These are phyloP conservation scores for Sugiyamaella marilandica DNA, from an alignment of 805 yeast species.

Conservation along the genomic window DNA sequence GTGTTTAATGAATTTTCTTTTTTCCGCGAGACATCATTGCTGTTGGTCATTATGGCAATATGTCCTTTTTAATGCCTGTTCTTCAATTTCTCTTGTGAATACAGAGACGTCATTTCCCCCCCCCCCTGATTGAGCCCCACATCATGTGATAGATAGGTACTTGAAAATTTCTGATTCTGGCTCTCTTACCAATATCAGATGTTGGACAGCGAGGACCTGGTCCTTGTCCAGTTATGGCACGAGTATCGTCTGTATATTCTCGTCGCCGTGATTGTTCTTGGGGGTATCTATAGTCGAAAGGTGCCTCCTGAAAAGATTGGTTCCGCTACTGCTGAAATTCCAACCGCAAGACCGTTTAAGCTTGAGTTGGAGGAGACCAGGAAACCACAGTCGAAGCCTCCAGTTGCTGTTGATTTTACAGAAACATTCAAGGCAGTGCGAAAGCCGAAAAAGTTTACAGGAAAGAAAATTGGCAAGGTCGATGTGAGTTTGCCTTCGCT, in stretches of 20 bases:
- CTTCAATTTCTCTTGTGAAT: no score
- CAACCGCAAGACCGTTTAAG: not conserved
- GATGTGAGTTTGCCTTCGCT: constrained; percentile 2
- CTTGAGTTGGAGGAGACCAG: not conserved
- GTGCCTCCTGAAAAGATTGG: no score
- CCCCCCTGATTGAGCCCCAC: not conserved
- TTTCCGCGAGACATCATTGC: no score
- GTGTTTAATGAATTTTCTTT: no score
- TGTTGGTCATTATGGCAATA: no score
- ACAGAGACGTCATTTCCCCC: not conserved
- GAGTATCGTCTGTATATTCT: constrained; percentile 14
- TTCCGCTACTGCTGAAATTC: not conserved
- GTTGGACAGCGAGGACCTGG: not conserved
- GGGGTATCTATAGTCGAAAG: not conserved
- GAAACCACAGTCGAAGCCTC: constrained; percentile 8
- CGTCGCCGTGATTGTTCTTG: constrained; percentile 8
- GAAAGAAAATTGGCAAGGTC: not conserved
- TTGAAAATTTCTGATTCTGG: not conserved
- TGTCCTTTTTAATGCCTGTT: no score
- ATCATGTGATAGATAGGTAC: not conserved
- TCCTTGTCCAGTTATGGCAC: constrained; percentile 13
- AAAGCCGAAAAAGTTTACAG: constrained; percentile 19
- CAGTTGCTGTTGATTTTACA: constrained; percentile 25
- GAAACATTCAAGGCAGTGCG: constrained; percentile 9
- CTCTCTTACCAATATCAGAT: not conserved